These are phyloP conservation scores for Mycosphaerella sp. DNA, from an alignment of 2,329 filamentous ascomycete species.

Conservation along the genomic window DNA sequence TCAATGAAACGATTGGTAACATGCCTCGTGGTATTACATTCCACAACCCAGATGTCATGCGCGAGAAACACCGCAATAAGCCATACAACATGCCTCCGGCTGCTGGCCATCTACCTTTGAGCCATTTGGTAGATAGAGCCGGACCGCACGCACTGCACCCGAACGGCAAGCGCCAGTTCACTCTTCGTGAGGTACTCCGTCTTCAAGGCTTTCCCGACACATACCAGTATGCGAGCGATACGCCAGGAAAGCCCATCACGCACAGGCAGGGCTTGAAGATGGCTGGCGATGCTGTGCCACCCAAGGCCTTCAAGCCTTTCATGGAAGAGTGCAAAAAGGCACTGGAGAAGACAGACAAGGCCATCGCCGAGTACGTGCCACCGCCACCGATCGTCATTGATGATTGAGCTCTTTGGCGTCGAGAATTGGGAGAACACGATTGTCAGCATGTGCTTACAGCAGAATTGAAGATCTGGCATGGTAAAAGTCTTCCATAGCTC, in stretches of 20 bases:
- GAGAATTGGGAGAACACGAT: not conserved
- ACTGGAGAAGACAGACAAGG: conserved; percentile 13
- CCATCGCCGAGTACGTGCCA: conserved; percentile 6
- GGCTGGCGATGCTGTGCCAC: conserved; percentile 73
- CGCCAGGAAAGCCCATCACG: conserved; percentile 26
- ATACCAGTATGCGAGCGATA: conserved; percentile 49
- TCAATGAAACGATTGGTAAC: conserved; percentile 3
- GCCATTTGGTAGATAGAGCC: conserved; percentile 56
- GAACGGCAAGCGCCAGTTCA: conserved; percentile 56
- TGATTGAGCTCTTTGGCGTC: not conserved
- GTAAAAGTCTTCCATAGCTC: too few relatives aligned
- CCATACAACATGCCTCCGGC: not conserved
- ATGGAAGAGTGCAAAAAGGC: conserved; percentile 13
- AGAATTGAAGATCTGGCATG: too few relatives aligned
- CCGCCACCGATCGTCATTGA: not conserved
- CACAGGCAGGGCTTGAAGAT: conserved; percentile 47
- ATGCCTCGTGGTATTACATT: conserved; percentile 36
- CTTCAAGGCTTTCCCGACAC: conserved; percentile 62
- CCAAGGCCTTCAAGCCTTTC: conserved; percentile 10
- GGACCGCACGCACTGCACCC: conserved; percentile 62
- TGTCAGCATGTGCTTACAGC: not conserved
- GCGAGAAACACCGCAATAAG: conserved; percentile 25
- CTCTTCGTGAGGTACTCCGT: conserved; percentile 59
- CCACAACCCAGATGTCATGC: conserved; percentile 34
- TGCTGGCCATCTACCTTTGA: conserved; percentile 39